Conservation (phyloP, 176 grass and related monocot genomes). For the Oryza longistaminata region DNA sequence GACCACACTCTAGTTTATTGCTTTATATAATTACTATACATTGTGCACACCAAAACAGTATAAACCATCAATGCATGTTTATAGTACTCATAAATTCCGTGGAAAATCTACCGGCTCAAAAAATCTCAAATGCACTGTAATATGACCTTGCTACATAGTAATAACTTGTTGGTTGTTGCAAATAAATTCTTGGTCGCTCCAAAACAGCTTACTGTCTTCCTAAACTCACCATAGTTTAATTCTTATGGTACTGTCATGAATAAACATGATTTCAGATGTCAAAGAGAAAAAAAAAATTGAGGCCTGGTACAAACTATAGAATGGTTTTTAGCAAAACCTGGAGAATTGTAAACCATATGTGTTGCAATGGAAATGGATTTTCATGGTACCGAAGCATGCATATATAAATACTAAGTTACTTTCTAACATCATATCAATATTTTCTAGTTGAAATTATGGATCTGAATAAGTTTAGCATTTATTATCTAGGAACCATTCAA, state of each 20-base stretch:
- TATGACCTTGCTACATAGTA: background rate
- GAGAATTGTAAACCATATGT: too few species aligned
- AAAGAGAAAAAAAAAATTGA: too few species aligned
- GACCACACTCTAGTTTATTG: background rate
- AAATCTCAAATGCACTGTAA: background rate
- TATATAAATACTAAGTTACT: too few species aligned
- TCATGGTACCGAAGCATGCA: too few species aligned
- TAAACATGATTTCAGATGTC: too few species aligned
- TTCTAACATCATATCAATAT: too few species aligned
- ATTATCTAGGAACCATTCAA: too few species aligned
- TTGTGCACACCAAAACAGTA: background rate
- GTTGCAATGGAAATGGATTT: too few species aligned
- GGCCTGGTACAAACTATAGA: background rate
- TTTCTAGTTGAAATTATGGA: too few species aligned
- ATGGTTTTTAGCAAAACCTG: too few species aligned
- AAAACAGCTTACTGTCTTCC: background rate
- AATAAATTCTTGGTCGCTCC: background rate
- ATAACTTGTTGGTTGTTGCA: background rate
- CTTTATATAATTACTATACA: background rate
- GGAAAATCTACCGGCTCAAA: background rate
- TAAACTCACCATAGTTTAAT: background rate
- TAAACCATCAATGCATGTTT: background rate
- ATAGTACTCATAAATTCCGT: background rate
- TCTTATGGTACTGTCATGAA: background rate
- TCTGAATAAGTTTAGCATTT: too few species aligned